Evolutionary conservation across 768 basidiomycete genomes (phyloP).

Genomic region (Mycena latifolia): DNA sequence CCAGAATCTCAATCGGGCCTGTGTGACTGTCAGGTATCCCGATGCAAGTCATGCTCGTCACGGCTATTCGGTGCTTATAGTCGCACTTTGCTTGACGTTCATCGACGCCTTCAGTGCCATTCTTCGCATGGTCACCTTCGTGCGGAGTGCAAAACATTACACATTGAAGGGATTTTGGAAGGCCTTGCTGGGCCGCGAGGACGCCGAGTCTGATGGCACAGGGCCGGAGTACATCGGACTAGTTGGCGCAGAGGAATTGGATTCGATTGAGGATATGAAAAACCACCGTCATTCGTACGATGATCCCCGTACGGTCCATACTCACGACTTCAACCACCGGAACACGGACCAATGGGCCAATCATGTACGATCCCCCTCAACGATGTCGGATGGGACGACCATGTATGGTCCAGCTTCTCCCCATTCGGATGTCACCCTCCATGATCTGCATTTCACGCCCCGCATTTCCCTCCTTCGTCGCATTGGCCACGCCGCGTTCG

Average conservation of each 20-base stretch:
- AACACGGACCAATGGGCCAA: constrained; percentile 69
- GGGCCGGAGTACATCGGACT: constrained; percentile 72
- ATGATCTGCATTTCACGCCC: constrained; percentile 49
- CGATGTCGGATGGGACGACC: constrained; percentile 65
- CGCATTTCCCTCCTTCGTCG: constrained; percentile 48
- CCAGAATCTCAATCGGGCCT: constrained; percentile 35
- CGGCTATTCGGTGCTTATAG: constrained; percentile 55
- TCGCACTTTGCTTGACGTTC: constrained; percentile 59
- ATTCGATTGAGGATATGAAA: constrained; percentile 65
- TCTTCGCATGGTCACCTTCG: constrained; percentile 64
- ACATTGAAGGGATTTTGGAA: constrained; percentile 67
- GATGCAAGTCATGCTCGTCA: constrained; percentile 24
- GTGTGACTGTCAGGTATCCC: constrained; percentile 63
- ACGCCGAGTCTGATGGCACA: constrained; percentile 34
- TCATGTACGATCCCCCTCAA: constrained; percentile 53
- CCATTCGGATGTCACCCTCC: constrained; percentile 71
- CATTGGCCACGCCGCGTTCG: constrained; percentile 63
- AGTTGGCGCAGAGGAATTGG: constrained; percentile 60
- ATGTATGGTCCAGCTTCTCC: constrained; percentile 63
- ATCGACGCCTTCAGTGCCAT: constrained; percentile 67
- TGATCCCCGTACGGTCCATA: constrained; percentile 41
- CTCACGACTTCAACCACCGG: constrained; percentile 46
- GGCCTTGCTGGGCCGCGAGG: constrained; percentile 62
- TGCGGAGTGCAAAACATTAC: constrained; percentile 57
- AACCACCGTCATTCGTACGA: constrained; percentile 40